These are phyloP conservation scores for Penicillium crystallinum DNA, from an alignment of 495 filamentous ascomycete genomes.

Conservation along the genomic window DNA sequence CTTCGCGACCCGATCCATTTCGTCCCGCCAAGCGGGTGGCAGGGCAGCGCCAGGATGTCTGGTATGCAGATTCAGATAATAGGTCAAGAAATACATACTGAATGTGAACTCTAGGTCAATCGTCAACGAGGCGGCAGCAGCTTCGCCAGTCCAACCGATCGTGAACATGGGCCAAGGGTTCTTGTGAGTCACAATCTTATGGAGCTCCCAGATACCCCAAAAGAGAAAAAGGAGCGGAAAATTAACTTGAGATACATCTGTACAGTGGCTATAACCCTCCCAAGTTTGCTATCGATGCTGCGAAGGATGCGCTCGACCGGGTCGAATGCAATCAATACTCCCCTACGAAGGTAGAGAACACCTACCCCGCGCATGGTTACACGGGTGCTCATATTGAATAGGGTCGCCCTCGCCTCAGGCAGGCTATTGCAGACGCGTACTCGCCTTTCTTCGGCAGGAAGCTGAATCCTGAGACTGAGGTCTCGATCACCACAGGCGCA, in stretches of 20 bases:
- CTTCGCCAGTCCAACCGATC: constrained; percentile 84
- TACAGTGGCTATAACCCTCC: constrained; percentile 91
- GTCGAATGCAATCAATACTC: constrained; percentile 99
- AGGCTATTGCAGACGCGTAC: constrained; percentile 88
- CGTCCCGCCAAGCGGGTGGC: constrained; percentile 74
- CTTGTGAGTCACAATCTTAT: constrained; percentile 50
- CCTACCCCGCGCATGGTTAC: neutral
- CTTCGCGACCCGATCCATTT: constrained; percentile 47
- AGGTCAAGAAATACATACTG: neutral
- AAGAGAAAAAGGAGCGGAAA: neutral
- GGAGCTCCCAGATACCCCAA: neutral
- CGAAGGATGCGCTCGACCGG: constrained; percentile 80
- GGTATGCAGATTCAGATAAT: constrained; percentile 46
- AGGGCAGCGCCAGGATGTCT: constrained; percentile 86
- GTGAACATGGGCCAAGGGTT: constrained; percentile 97
- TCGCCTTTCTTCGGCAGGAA: constrained; percentile 74
- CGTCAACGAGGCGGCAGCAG: constrained; percentile 84
- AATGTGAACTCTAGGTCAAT: constrained; percentile 61
- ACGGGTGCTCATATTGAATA: constrained; percentile 22
- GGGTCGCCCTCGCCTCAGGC: constrained; percentile 82
- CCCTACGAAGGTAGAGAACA: constrained; percentile 64
- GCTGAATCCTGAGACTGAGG: constrained; percentile 82
- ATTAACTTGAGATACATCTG: neutral
- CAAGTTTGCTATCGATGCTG: constrained; percentile 82
- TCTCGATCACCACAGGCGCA: constrained; percentile 91